Conservation (phyloP, 148 eudicot genomes). For the Camellia japonica region DNA sequence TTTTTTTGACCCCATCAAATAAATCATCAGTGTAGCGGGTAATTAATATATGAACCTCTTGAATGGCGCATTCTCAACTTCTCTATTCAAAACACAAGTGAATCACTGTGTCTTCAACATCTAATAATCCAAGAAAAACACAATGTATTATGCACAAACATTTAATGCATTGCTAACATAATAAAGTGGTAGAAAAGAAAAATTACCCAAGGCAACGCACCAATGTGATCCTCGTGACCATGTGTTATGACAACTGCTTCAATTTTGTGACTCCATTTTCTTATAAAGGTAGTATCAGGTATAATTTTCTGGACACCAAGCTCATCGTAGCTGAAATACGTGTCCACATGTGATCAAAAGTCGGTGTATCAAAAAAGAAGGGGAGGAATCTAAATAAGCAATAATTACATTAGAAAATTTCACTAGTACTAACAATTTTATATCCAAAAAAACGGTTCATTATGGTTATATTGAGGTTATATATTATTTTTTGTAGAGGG, state of each 20-base stretch:
- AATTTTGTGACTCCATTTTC: constrained; percentile 94
- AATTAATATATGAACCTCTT: background rate
- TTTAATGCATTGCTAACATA: background rate
- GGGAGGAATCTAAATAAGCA: background rate
- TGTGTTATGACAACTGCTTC: constrained; percentile 98
- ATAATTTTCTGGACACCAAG: constrained; percentile 94
- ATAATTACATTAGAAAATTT: constrained; percentile 1
- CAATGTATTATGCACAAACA: background rate
- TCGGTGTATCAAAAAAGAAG: constrained; percentile 8
- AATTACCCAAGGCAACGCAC: constrained; percentile 99
- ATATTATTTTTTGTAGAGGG: too few species aligned
- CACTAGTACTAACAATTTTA: background rate
- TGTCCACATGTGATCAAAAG: constrained; percentile 8
- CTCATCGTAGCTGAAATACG: constrained; percentile 71
- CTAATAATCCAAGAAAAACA: background rate
- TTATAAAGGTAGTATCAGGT: constrained; percentile 91
- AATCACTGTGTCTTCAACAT: background rate
- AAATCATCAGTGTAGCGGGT: background rate
- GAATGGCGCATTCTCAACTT: constrained; percentile 7
- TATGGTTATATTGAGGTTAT: too few species aligned
- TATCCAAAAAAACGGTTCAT: too few species aligned
- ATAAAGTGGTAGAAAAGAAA: constrained; percentile 39
- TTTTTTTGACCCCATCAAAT: background rate
- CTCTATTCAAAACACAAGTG: constrained; percentile 6
- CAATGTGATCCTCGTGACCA: constrained; percentile 99